These are phyloP conservation scores for Venturia pyrina DNA, from an alignment of 2,329 filamentous ascomycete species.

Conservation along the genomic window DNA sequence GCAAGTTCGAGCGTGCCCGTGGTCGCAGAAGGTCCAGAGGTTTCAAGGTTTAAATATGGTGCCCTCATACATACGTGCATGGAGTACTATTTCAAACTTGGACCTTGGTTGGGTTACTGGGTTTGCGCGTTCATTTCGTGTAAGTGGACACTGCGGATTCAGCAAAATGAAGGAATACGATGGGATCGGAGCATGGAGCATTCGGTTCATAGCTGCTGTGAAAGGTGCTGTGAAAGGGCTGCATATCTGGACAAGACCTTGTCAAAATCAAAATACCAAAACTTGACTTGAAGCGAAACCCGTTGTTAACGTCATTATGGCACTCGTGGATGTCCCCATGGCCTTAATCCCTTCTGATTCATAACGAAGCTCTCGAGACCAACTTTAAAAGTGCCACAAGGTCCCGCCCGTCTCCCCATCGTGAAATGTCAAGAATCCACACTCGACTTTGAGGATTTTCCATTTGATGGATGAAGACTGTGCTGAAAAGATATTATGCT, in stretches of 20 bases:
- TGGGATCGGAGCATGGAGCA: background rate
- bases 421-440: too few relatives aligned
- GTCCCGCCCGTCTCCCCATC: too few relatives aligned
- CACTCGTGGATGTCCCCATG: too few relatives aligned
- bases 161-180: background rate
- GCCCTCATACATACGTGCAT: background rate
- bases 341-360: too few relatives aligned
- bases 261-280: background rate
- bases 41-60: slow-evolving; percentile 93
- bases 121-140: background rate
- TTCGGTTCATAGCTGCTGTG: background rate
- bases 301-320: too few relatives aligned
- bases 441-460: too few relatives aligned
- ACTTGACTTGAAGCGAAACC: background rate
- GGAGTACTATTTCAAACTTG: background rate
- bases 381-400: too few relatives aligned
- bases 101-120: background rate
- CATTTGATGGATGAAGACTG: too few relatives aligned
- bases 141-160: background rate
- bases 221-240: background rate
- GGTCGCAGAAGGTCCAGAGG: slow-evolving; percentile 95
- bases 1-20: slow-evolving; percentile 99
- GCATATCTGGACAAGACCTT: background rate
- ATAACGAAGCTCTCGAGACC: too few relatives aligned
- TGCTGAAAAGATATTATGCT: too few relatives aligned